Evolutionary conservation across 306 rosid species (phyloP), one percentile per base, ranked within the genome.

Genomic region (Hippophae gyantsensis): DNA sequence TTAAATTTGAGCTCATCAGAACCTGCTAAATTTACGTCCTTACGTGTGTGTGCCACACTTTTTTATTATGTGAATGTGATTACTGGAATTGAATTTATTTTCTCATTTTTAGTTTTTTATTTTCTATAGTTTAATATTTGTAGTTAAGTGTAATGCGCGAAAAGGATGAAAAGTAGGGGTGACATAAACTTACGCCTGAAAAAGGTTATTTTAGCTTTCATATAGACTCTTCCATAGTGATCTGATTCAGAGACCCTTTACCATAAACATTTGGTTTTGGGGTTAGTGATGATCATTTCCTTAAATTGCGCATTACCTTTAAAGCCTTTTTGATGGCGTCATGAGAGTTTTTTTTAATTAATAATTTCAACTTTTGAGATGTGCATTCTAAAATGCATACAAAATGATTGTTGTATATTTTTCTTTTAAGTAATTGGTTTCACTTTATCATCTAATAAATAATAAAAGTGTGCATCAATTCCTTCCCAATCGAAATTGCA

Each of bases 271-370:
- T 66, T 32, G 38, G 4, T 65, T 78, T 57, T 54, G 67, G 71
- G 42, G 76, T 68, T 68, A 57, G 53, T 48, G 67, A 49, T 61
- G 55, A 1, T 32, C 38, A 3, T 70, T 66, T 76, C 86, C 89
- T 77, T 77, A 81, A 84, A 77, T 87, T 84, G 71, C 84, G 83
- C 81, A 46, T 74, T 66, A 74, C 77, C 77, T 69, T 55, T 7
- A 53, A 9, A 59, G 48, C 78, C 73, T 48, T 74, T 74, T 72
- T 63, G 60, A 68, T 76, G 72, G 60, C 72, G 64, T 60, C 69
- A 79, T 67, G 68, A 72, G 79, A 70, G 80, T 10, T 56, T 66
- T 77, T 72, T 70, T 73, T 61, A 11, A 13, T 61, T 18, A 18
- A 18, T 18, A 32, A 32, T 32, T 27, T 52, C 70, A 66, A 57